phyloP scores from a whole-genome alignment of 2,329 filamentous ascomycete genomes.

The Aspergillus clavatus region DNA sequence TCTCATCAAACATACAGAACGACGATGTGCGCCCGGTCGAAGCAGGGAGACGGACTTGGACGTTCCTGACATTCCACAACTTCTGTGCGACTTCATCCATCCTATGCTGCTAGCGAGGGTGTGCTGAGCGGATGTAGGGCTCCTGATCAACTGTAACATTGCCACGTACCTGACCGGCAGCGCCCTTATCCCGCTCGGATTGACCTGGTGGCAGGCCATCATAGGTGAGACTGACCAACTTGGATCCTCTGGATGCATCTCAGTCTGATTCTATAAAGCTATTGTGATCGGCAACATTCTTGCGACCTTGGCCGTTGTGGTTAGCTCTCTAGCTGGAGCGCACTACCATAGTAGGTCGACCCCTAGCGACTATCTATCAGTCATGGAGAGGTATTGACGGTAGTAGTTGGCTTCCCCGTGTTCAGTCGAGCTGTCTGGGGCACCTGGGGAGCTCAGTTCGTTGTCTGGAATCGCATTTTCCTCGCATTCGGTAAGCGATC shows the following conservation, averaged over 20 bases:
- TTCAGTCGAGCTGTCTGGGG: conserved; percentile 32
- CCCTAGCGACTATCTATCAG: neutral
- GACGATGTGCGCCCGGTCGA: conserved; percentile 50
- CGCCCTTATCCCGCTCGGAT: conserved; percentile 31
- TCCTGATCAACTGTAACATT: conserved; percentile 45
- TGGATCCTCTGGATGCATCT: too few relatives aligned
- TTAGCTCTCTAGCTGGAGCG: conserved; percentile 43
- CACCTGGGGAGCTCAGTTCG: conserved; percentile 24
- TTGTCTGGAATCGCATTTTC: conserved; percentile 23
- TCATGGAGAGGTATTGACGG: neutral
- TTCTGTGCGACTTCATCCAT: conserved; percentile 32
- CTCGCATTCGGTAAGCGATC: conserved; percentile 35
- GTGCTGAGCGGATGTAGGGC: conserved; percentile 28
- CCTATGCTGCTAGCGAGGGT: too few relatives aligned
- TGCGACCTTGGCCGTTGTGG: conserved; percentile 37
- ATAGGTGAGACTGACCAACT: conserved; percentile 15
- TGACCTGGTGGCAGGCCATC: conserved; percentile 33
- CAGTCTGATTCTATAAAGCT: too few relatives aligned
- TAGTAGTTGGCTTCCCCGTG: conserved; percentile 30
- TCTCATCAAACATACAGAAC: conserved; percentile 27
- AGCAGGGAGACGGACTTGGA: conserved; percentile 42
- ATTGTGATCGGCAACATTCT: conserved; percentile 30
- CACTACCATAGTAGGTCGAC: conserved; percentile 36
- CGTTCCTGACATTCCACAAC: conserved; percentile 42
- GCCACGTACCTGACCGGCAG: conserved; percentile 31